Evolutionary conservation across 1,284 basidiomycete genomes (phyloP), one percentile per base, ranked within the genome.

Genomic region (Sporisorium iseilematis-ciliati): DNA sequence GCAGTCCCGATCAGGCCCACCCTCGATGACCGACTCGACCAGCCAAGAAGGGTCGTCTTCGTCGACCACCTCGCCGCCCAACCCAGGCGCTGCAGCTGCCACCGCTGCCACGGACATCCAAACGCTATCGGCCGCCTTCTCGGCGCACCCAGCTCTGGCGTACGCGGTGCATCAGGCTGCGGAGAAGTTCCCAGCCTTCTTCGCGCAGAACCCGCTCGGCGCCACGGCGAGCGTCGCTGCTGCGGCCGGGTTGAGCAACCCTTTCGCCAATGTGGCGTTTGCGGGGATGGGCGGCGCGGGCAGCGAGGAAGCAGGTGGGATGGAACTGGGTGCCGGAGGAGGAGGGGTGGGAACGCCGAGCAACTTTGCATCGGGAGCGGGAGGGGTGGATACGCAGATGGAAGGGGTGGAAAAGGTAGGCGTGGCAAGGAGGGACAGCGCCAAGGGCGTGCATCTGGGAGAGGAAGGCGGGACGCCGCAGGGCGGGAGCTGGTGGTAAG

Each of bases 121-220:
- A 20, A 69, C 72, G 23, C 59, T 75, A 7, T 56, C 50, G 2
- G 72, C 72, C 0, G 66, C 72, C 7, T 65, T 75, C 10, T 75
- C 72, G 25, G 72, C 72, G 2, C 72, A 75, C 20, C 72, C 72
- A 0, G 72, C 72, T 8, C 23, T 75, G 7, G 72, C 72, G 4
- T 75, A 69, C 21, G 72, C 72, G 7, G 72, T 75, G 14, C 72
- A 75, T 21, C 72, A 75, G 23, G 72, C 72, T 5, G 72, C 72
- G 2, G 72, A 75, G 35, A 75, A 75, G 63, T 75, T 62, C 48
- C 72, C 72, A 3, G 72, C 66, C 2, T 75, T 65, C 49, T 75
- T 75, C 21, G 72, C 72, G 8, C 72, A 75, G 48, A 57, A 75
- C n/a, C 72, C 72, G 7, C 26, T 75, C n/a, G 72, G 65, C 12